Evolutionary conservation across 345 rosid species (phyloP), one percentile per base, ranked within the genome.

Genomic region (Ceriops decandra): DNA sequence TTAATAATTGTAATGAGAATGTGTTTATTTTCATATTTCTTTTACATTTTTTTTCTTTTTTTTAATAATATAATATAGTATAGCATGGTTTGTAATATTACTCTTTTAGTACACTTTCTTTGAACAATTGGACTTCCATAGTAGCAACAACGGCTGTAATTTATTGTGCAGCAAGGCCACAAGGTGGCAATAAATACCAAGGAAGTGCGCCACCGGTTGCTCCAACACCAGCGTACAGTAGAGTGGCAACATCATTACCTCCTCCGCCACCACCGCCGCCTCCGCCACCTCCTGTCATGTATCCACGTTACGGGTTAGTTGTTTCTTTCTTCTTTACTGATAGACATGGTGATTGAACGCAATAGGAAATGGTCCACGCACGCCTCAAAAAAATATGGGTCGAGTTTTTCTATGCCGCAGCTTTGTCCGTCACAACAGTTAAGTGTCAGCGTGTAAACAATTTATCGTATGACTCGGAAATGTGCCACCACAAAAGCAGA

Each of bases 271-370:
- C 82, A 47, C 72, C 69, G 0, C 77, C 74, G 0, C 80, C 79
- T 35, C 75, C 82, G 17, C 82, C 82, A 15, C 86, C 79, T 54
- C 72, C 85, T 19, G 63, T 85, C 65, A 62, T 86, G 31, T 85
- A 83, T 80, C 84, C 85, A 21, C 78, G 76, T 63, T 83, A 85
- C 80, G 91, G 84, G 90, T 87, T 35, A 84, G 89, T 70, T 38
- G 33, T 68, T 62, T 6, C 53, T 75, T 70, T 72, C 22, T 62
- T 22, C 36, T 67, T 52, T 49, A 46, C 24, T 24, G 7, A 33
- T 33, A 9, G 63, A 35, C 61, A 42, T 35, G 19, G 49, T 49
- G 11, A 58, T 57, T 52, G 32, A 52, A n/a, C 69, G 19, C 57
- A 24, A 53, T 49, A 49, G 57, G 51, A 72, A 77, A 76, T 33